Evolutionary conservation across 352 stramenopile species (phyloP).

Genomic region (Phytophthora boehmeriae): DNA sequence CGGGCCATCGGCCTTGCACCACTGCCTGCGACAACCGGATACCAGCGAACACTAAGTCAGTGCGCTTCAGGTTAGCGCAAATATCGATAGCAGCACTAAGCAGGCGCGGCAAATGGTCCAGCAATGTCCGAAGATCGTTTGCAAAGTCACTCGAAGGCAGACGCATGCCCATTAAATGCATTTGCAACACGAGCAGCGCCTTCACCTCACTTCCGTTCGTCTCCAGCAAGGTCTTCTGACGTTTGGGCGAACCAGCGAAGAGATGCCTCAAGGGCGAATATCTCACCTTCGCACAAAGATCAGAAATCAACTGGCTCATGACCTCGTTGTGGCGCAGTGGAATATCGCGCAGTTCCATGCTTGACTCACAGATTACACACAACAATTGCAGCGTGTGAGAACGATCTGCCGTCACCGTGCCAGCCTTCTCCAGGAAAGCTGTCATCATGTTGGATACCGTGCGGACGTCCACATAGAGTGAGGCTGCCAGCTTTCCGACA

Average conservation of each 20-base stretch:
- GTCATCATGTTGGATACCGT: conserved; percentile 81
- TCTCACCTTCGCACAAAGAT: conserved; percentile 62
- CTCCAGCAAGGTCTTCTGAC: conserved; percentile 64
- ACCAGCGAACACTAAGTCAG: conserved; percentile 53
- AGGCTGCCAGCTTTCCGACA: conserved; percentile 93
- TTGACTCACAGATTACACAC: conserved; percentile 65
- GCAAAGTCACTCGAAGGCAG: conserved; percentile 98
- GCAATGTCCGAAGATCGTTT: conserved; percentile 95
- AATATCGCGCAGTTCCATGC: conserved; percentile 94
- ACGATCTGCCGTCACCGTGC: conserved; percentile 3
- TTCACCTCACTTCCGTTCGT: conserved; percentile 87
- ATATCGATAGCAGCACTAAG: conserved; percentile 94
- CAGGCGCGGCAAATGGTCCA: conserved; percentile 96
- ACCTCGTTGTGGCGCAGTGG: conserved; percentile 99
- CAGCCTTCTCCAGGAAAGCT: conserved; percentile 26
- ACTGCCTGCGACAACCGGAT: conserved; percentile 65
- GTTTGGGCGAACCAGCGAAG: conserved; percentile 50
- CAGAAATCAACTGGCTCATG: conserved; percentile 63
- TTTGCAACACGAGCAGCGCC: conserved; percentile 93
- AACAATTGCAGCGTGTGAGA: conserved; percentile 42
- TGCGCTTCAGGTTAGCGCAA: conserved; percentile 61
- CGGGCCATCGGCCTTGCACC: conserved; percentile 59
- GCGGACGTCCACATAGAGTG: conserved; percentile 96
- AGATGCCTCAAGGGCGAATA: conserved; percentile 68
- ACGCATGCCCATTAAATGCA: conserved; percentile 91